Conservation (phyloP, 257 asterid species). For the Scutellaria minor region DNA sequence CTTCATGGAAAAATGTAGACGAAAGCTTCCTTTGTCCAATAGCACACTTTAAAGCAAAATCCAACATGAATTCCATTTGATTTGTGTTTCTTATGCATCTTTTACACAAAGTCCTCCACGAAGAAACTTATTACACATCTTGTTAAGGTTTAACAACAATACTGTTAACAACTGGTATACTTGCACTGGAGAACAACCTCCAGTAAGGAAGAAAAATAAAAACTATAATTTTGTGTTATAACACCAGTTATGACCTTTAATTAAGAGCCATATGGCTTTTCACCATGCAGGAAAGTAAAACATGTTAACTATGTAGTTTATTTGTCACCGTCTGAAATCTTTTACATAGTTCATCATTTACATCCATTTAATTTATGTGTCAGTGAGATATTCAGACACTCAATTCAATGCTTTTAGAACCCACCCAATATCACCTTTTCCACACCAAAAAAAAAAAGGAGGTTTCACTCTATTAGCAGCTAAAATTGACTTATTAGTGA, state of each 20-base stretch:
- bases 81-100: neutral
- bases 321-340: neutral
- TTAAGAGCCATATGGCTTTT: neutral
- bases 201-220: neutral
- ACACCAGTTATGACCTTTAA: neutral
- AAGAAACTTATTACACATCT: constrained; percentile 9
- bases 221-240: neutral
- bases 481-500: neutral
- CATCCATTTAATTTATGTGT: neutral
- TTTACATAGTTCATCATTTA: neutral
- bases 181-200: neutral
- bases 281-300: neutral
- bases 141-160: constrained; percentile 15
- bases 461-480: neutral
- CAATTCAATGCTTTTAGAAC: constrained; percentile 6
- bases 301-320: neutral
- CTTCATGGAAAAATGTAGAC: constrained; percentile 4
- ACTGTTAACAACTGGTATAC: neutral
- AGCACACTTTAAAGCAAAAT: neutral
- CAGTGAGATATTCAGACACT: constrained; percentile 15
- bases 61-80: neutral
- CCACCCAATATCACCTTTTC: constrained; percentile 14
- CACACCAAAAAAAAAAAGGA: neutral
- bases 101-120: neutral
- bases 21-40: neutral